Percentiles rank a stretch among this genome's conserved stretches.
Conservation (phyloP, 139 green algal species). For the Chlorella sp. region DNA sequence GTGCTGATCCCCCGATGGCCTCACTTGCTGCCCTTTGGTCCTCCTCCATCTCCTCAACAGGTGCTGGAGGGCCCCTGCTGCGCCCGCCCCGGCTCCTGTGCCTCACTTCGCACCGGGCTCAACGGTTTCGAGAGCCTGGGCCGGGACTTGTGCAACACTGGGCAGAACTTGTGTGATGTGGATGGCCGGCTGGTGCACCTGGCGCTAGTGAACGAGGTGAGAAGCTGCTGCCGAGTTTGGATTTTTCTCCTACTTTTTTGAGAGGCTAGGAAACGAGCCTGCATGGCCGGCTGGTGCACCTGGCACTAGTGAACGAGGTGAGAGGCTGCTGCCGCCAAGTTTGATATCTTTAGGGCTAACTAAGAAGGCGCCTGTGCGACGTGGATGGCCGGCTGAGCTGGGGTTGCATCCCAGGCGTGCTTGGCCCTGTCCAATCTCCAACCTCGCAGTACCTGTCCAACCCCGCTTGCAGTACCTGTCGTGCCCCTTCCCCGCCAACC, state of each 20-base stretch:
- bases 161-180: slow-evolving; percentile 19
- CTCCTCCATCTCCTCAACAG: not conserved
- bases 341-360: too few species aligned
- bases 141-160: slow-evolving; percentile 19
- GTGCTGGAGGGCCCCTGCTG: slow-evolving; percentile 15
- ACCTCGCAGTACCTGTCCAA: not conserved
- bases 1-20: not conserved
- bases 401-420: not conserved
- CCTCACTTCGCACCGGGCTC: slow-evolving; percentile 10
- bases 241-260: not conserved
- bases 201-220: slow-evolving; percentile 12
- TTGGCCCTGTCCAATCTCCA: not conserved
- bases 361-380: too few species aligned
- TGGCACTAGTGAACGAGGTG: slow-evolving; percentile 16
- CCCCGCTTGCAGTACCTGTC: slow-evolving; percentile 9
- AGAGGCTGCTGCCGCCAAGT: not conserved
- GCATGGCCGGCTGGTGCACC: slow-evolving; percentile 6
- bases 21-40: not conserved
- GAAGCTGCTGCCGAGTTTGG: too few species aligned
- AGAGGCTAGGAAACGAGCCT: not conserved
- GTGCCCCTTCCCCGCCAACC: slow-evolving; percentile 12
- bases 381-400: not conserved
- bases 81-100: slow-evolving; percentile 21
- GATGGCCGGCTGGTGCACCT: slow-evolving; percentile 17
- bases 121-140: not conserved